Evolutionary conservation across 306 rosid genomes (phyloP).

Genomic region (Vigna unguiculata): DNA sequence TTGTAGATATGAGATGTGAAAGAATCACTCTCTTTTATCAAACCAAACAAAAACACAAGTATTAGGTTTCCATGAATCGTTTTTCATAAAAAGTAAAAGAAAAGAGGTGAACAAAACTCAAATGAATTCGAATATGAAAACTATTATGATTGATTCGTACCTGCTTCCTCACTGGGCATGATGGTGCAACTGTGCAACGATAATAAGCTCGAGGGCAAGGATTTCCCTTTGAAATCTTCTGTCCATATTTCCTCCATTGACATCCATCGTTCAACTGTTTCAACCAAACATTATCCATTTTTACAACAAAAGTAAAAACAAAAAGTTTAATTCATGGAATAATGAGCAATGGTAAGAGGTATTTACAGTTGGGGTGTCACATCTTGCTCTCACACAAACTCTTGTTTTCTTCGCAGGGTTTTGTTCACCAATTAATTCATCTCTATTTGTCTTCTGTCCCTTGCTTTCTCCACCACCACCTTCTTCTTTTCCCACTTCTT

Average conservation of each 20-base stretch:
- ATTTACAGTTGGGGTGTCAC: conserved; percentile 81
- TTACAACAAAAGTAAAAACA: background rate
- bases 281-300: background rate
- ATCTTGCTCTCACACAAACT: conserved; percentile 77
- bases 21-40: too few species aligned
- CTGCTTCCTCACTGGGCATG: conserved; percentile 84
- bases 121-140: too few species aligned
- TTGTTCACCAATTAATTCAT: conserved; percentile 39
- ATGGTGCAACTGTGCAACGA: conserved; percentile 79
- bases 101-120: too few species aligned
- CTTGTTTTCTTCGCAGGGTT: conserved; percentile 70
- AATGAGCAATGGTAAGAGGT: background rate
- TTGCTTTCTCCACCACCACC: conserved; percentile 49
- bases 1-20: too few species aligned
- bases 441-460: conserved; percentile 48
- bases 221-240: conserved; percentile 85
- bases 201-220: conserved; percentile 95
- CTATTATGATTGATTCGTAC: conserved; percentile 38
- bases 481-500: conserved; percentile 62
- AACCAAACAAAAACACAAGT: too few species aligned
- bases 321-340: background rate
- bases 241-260: conserved; percentile 96
- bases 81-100: too few species aligned
- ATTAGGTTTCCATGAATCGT: too few species aligned
- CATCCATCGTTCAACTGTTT: conserved; percentile 87